phyloP scores from a whole-genome alignment of 1,284 basidiomycete genomes.

The Mixia osmundae region DNA sequence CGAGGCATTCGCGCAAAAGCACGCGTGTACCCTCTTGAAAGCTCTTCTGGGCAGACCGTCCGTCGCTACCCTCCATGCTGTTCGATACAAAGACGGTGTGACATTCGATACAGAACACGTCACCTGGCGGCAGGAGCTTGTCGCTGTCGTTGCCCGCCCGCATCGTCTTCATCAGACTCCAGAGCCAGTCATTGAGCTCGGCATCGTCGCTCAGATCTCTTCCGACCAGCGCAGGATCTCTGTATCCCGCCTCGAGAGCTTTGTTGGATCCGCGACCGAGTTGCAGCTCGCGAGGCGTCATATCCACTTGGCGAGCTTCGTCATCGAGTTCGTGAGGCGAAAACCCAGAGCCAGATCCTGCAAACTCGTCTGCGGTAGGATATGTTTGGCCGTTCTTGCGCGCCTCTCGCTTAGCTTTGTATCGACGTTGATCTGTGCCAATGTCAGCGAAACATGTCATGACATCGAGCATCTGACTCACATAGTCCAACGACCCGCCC shows the following conservation, averaged over 20 bases:
- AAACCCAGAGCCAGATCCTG: no score
- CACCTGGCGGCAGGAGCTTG: slow-evolving; percentile 18
- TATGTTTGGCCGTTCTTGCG: no score
- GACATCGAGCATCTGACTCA: slow-evolving; percentile 8
- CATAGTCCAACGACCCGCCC: slow-evolving; percentile 22
- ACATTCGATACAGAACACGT: slow-evolving; percentile 20
- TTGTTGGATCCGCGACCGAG: slow-evolving; percentile 13
- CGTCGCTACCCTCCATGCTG: slow-evolving; percentile 7
- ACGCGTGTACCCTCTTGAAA: slow-evolving; percentile 23
- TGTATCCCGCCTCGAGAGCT: slow-evolving; percentile 14
- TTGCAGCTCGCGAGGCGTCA: slow-evolving; percentile 6
- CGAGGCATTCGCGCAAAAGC: slow-evolving; percentile 25
- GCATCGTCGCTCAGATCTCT: slow-evolving; percentile 8
- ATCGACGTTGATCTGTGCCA: background rate
- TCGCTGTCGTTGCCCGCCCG: slow-evolving; percentile 25
- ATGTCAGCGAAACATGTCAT: background rate
- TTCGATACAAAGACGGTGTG: slow-evolving; percentile 23
- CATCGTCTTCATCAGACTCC: slow-evolving; percentile 25
- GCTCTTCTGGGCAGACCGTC: slow-evolving; percentile 3
- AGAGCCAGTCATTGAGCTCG: slow-evolving; percentile 24
- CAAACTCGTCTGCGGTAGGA: no score
- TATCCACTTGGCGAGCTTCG: slow-evolving; percentile 8
- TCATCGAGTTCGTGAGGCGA: background rate
- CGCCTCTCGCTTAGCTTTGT: no score
- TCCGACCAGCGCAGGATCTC: slow-evolving; percentile 15